Evolutionary conservation across 352 stramenopile genomes (phyloP).

Genomic region (Phytophthora crassamura): DNA sequence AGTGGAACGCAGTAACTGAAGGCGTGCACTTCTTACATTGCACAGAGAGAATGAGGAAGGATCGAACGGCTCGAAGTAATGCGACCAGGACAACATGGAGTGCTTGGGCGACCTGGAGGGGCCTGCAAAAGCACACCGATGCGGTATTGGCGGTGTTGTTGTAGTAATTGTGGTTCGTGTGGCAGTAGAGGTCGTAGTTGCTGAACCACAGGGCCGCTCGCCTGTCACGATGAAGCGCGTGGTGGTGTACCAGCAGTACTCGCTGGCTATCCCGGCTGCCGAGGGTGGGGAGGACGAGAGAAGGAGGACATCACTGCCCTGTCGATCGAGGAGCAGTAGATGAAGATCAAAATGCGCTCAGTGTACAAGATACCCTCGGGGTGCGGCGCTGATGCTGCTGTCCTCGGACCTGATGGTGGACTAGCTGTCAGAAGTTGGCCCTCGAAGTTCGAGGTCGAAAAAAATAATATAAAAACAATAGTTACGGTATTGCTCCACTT

Average conservation of each 20-base stretch:
- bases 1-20: too few species aligned
- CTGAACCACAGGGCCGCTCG: slow-evolving; percentile 52
- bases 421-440: slow-evolving; percentile 94
- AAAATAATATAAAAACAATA: too few species aligned
- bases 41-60: too few species aligned
- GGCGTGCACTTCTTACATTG: too few species aligned
- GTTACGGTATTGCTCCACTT: slow-evolving; percentile 94
- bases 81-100: too few species aligned
- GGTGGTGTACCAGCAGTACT: slow-evolving; percentile 55
- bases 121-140: too few species aligned
- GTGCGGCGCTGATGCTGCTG: slow-evolving; percentile 94
- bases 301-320: slow-evolving; percentile 93
- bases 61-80: too few species aligned
- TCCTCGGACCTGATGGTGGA: slow-evolving; percentile 99
- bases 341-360: slow-evolving; percentile 94
- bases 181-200: too few species aligned
- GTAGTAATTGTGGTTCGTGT: too few species aligned
- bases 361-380: slow-evolving; percentile 94
- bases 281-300: slow-evolving; percentile 91
- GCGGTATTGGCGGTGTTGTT: too few species aligned
- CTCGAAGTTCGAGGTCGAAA: too few species aligned
- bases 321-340: slow-evolving; percentile 95
- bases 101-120: too few species aligned
- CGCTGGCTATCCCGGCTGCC: slow-evolving; percentile 45
- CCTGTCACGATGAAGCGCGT: slow-evolving; percentile 64